Evolutionary conservation across 768 basidiomycete species (phyloP), one percentile per base, ranked within the genome.

Genomic region (Piloderma croceum): DNA sequence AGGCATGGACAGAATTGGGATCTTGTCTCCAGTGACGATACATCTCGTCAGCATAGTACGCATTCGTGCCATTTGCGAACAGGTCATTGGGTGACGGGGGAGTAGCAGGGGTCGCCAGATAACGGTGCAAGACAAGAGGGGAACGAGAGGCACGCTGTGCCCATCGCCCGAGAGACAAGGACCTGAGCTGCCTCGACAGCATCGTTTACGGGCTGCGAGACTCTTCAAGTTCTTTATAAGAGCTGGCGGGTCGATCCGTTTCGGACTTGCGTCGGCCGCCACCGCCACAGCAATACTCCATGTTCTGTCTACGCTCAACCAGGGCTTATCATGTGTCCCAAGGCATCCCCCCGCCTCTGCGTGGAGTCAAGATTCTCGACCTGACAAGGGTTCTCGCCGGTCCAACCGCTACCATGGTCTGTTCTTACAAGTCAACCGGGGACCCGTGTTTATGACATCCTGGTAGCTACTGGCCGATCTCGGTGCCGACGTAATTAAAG

Each of bases 21-120:
- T 99, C 90, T 67, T 88, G 75, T 61, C 75, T 77, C 90, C 89
- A 91, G 51, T 83, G 79, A 49, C 80, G 77, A 67, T 94, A 97
- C 94, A 97, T 97, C 64, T 94, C 90, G 53, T 89, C 93, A 15
- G 85, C 86, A 59, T 98, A 98, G 69, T 94, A 92, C 18, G 90
- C 73, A 64, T 96, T 97, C 31, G 86, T 92, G 31, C 91, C 92
- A 43, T 90, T 94, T 10, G 92, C 93, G 60, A 97, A 96, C 6
- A 74, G 72, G 59, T 90, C 88, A 51, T 88, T 87, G 17, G 83
- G 66, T 2, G 86, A 88, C 2, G 85, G 86, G 19, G 51, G 44
- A 1, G 65, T 58, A 1, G 70, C 59, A 15, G 73, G 61, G 24
- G 68, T 77, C 19, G 80, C 79, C 41, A 78, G 48, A 24, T 56